Base-by-base conservation (phyloP, 129 eudicot genomes). In the Pittosporum tobira region DNA sequence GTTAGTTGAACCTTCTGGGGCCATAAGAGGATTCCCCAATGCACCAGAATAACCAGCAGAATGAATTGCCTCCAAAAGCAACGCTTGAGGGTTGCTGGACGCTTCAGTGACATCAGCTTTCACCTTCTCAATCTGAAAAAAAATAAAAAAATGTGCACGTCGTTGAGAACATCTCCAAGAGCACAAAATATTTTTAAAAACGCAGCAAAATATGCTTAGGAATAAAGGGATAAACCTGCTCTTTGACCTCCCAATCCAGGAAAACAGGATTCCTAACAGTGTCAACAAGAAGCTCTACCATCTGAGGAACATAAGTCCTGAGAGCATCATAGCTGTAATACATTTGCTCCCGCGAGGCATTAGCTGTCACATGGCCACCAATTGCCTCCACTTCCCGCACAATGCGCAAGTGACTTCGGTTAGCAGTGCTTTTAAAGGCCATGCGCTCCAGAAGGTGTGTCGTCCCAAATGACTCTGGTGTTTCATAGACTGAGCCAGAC, bases 311-410 rank as follows among this genome's bases (percentile, higher is more conserved):
- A 59, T 81, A 77, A 58, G 78, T 69, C 53, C 70, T 81, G 49
- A 81, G 55, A 13, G 88, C 88, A 81, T 81, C 80, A 63, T 73
- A 81, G 13, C 75, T 73, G 60, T 81, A 81, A 47, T 66, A 63
- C 80, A 81, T 73, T 49, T 81, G 83, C 73, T 81, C 88, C 59
- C 88, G 66, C 22, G 88, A 70, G 24, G 69, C 83, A 31, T 75
- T 68, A 42, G 80, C 65, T 36, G 69, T 37, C 63, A 77, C 77
- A 70, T 73, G 58, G 30, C 88, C 88, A 63, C 83, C 88, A 34
- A 77, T 77, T 20, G 88, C 88, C 67, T 81, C 88, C 64, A 81
- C 75, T 70, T 81, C 88, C 25, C 83, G 75, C 22, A 81, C 83
- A 26, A 73, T 19, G 23, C 88, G 83, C 63, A 81, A 73, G 70